Percentiles rank a stretch among this genome's conserved stretches.
Evolutionary conservation across 805 yeast species (phyloP).

Genomic region (Schizosaccharomyces lindneri): DNA sequence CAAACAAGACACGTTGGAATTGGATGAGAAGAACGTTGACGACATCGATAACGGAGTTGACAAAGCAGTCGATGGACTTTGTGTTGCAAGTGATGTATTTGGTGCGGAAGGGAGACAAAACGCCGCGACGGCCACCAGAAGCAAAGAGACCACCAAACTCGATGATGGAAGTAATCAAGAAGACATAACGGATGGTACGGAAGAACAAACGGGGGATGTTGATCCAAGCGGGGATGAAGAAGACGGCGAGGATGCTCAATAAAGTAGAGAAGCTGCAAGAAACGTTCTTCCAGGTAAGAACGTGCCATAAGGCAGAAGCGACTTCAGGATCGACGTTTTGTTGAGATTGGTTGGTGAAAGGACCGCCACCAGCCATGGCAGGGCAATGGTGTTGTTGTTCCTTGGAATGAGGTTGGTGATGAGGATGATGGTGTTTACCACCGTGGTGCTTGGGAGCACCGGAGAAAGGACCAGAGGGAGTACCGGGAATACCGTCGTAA

Average conservation of each 20-base stretch:
- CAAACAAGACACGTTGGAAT: constrained; percentile 1
- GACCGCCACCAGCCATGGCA: background rate
- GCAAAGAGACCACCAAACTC: background rate
- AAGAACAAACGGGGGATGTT: background rate
- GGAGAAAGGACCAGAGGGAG: background rate
- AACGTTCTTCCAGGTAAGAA: background rate
- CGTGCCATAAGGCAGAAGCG: background rate
- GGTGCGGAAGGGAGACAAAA: background rate
- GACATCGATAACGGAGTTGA: background rate
- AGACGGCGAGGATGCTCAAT: background rate
- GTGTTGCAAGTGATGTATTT: background rate
- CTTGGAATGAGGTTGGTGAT: too few relatives aligned
- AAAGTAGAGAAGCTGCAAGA: background rate
- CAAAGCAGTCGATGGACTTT: background rate
- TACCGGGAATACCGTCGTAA: too few relatives aligned
- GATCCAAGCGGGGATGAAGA: background rate
- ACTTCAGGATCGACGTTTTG: background rate
- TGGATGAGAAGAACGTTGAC: background rate
- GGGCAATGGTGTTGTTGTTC: background rate
- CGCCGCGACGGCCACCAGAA: background rate
- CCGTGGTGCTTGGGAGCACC: background rate
- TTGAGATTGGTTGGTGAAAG: background rate
- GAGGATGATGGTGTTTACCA: too few relatives aligned
- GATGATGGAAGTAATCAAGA: background rate
- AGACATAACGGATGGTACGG: background rate